Evolutionary conservation across 257 asterid genomes (phyloP).

Genomic region (Oldenlandia corymbosa): DNA sequence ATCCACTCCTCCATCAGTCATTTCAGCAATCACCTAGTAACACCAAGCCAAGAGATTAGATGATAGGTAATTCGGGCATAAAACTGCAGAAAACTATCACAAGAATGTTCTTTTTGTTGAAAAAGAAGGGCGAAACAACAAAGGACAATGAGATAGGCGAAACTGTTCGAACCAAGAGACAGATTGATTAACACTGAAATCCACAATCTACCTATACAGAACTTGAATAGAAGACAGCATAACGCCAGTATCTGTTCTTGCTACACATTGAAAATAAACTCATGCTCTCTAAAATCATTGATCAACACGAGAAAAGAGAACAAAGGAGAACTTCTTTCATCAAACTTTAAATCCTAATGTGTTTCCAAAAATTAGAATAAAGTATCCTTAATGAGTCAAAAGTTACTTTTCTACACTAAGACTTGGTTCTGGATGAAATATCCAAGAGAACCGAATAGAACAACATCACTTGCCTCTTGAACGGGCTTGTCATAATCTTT

Average conservation of each 20-base stretch:
- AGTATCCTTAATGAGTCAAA: not conserved
- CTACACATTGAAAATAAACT: no score
- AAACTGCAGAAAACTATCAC: not conserved
- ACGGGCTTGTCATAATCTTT: slow-evolving; percentile 72
- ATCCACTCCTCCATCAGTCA: slow-evolving; percentile 88
- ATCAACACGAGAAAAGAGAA: not conserved
- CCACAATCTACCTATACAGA: no score
- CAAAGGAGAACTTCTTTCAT: not conserved
- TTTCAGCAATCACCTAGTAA: slow-evolving; percentile 57
- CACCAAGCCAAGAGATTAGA: not conserved
- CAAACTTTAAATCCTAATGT: no score
- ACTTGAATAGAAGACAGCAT: not conserved
- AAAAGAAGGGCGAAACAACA: not conserved
- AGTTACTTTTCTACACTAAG: no score
- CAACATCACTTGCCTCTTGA: slow-evolving; percentile 43
- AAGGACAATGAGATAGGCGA: not conserved
- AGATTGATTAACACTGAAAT: no score
- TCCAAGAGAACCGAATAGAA: not conserved
- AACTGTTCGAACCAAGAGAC: no score
- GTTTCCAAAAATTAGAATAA: not conserved
- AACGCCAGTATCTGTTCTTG: not conserved
- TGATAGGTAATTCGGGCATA: not conserved
- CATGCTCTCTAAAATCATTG: no score
- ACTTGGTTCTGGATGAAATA: not conserved
- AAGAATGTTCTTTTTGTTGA: not conserved